These are phyloP conservation scores for Dittrichia graveolens DNA, from an alignment of 129 eudicot species.

Conservation along the genomic window DNA sequence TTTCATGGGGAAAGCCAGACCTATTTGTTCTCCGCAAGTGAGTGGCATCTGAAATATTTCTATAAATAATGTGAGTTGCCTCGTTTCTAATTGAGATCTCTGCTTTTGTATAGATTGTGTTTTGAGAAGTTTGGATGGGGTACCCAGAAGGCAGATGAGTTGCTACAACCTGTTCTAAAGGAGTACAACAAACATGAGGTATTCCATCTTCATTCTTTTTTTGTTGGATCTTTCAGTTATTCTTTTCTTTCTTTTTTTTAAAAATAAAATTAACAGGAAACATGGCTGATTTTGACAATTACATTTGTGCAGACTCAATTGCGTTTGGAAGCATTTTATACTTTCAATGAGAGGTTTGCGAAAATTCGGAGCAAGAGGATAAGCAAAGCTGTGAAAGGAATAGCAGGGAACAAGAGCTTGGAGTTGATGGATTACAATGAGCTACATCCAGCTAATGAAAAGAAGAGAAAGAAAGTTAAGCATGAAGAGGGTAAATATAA, in stretches of 20 bases:
- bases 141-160: slow-evolving; percentile 77
- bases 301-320: slow-evolving; percentile 69
- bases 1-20: slow-evolving; percentile 96
- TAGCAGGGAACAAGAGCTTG: slow-evolving; percentile 47
- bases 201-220: not conserved
- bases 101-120: slow-evolving; percentile 61
- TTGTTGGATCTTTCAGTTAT: not conserved
- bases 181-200: slow-evolving; percentile 98
- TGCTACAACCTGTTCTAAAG: slow-evolving; percentile 84
- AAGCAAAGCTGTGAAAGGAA: slow-evolving; percentile 73
- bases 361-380: slow-evolving; percentile 93
- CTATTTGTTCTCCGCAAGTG: slow-evolving; percentile 76
- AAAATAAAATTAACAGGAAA: slow-evolving; percentile 19
- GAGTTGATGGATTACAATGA: slow-evolving; percentile 39
- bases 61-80: not conserved
- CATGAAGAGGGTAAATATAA: slow-evolving; percentile 27
- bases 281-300: slow-evolving; percentile 16
- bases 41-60: slow-evolving; percentile 30
- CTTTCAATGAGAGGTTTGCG: slow-evolving; percentile 89
- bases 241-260: slow-evolving; percentile 9
- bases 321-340: slow-evolving; percentile 93
- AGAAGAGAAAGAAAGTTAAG: slow-evolving; percentile 45
- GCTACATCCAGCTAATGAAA: slow-evolving; percentile 33
- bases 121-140: slow-evolving; percentile 94
- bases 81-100: slow-evolving; percentile 9